Evolutionary conservation across 192 early-diverging fungal species (phyloP).

Genomic region (Podila verticillata): DNA sequence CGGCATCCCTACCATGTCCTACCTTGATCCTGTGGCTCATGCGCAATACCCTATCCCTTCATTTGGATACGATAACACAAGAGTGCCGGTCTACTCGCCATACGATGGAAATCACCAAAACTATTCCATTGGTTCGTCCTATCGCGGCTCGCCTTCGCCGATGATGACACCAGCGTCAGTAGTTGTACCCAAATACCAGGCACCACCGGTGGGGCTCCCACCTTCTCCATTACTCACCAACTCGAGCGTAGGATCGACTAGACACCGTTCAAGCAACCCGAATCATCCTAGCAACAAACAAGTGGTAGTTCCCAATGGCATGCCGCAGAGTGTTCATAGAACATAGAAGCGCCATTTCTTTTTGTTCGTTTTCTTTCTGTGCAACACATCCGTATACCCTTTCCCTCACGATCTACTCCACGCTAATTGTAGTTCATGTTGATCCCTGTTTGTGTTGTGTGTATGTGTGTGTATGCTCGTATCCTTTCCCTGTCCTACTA

Average conservation of each 20-base stretch:
- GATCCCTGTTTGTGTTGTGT: no score
- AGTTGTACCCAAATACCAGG: not conserved
- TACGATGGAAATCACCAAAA: slow-evolving; percentile 5
- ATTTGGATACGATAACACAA: slow-evolving; percentile 8
- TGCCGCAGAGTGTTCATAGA: no score
- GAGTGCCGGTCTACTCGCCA: not conserved
- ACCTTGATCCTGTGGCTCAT: slow-evolving; percentile 12
- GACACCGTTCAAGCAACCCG: not conserved
- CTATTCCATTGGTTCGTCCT: slow-evolving; percentile 15
- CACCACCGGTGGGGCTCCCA: not conserved
- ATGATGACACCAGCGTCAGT: slow-evolving; percentile 30
- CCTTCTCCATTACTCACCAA: not conserved
- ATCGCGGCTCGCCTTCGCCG: slow-evolving; percentile 23
- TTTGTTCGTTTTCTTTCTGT: no score
- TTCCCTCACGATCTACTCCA: no score
- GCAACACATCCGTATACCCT: no score
- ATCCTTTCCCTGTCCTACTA: no score
- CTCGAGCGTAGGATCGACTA: not conserved
- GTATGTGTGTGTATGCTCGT: no score
- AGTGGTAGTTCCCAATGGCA: no score
- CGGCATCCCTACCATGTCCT: slow-evolving; percentile 17
- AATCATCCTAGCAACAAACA: not conserved
- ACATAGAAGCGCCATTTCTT: no score
- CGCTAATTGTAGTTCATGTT: no score
- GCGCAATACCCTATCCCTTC: slow-evolving; percentile 14